Base-by-base conservation (phyloP, 1,284 basidiomycete genomes). In the Stygiomarasmius scandens region DNA sequence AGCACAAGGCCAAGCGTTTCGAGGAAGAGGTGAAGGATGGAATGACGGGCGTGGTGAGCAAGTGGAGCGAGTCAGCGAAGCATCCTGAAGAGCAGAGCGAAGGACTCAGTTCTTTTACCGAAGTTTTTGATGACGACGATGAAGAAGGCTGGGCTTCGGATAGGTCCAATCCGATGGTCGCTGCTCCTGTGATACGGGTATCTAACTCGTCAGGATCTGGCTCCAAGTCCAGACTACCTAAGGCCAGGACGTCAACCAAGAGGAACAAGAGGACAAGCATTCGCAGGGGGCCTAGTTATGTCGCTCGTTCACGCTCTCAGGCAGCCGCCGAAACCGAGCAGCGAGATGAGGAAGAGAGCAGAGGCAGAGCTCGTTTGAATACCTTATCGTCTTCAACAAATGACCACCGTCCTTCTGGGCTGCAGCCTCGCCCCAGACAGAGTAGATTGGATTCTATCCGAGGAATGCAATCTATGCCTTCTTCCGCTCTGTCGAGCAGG, bases 111-210 rank as follows among this genome's bases (percentile, higher is more conserved):
- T 16, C 34, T 25, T 19, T 12, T 12, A 16, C 25, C 19, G 45
- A 49, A 16, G 16, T 47, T n/a, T 53, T 49, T 29, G 32, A 38
- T 3, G 60, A 58, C 24, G 66, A 63, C 3, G 69, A 69, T 11
- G 71, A 73, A 1, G 71, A 68, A 27, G 70, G 64, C 8, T 72
- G 71, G 71, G 65, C 56, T 46, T 71, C 66, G 16, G 69, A 69
- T 41, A 55, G 38, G 27, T 41, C 38, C 16, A 16, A 41, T 63
- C 20, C 27, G 51, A 22, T 49, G 61, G 36, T 19, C 16, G 29
- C n/a, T n/a, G n/a, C 5, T 5, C 29, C n/a, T n/a, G 12, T 29
- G 14, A 32, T 27, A 16, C n/a, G 24, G 24, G 27, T 12, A 10
- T 29, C 48, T 3, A 19, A 19, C 25, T 49, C 45, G 16, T 51